These are phyloP conservation scores for Phaeomoniella chlamydospora DNA, from an alignment of 2,329 filamentous ascomycete genomes.

Conservation along the genomic window DNA sequence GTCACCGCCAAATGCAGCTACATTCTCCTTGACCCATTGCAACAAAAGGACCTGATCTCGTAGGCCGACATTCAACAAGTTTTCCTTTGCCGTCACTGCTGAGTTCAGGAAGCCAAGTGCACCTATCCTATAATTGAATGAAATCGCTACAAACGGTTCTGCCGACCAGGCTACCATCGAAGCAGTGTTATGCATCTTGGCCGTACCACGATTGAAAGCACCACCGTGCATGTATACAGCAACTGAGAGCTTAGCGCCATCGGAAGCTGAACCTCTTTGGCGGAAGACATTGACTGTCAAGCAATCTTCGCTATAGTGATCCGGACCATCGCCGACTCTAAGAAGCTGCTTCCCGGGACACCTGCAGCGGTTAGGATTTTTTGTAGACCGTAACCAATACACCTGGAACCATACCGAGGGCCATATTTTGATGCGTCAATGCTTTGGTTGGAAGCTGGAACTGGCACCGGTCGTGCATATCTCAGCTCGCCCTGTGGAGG, in stretches of 20 bases:
- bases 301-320: conserved; percentile 35
- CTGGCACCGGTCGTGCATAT: conserved; percentile 24
- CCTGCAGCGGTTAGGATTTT: background rate
- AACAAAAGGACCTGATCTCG: conserved; percentile 9
- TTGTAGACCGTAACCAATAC: background rate
- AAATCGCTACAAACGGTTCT: conserved; percentile 39
- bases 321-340: conserved; percentile 1
- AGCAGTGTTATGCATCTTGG: conserved; percentile 34
- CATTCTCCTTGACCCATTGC: conserved; percentile 10
- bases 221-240: conserved; percentile 49
- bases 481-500: conserved; percentile 31
- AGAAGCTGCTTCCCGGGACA: conserved; percentile 4
- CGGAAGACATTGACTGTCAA: conserved; percentile 48
- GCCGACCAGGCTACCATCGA: conserved; percentile 25
- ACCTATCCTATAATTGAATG: conserved; percentile 38
- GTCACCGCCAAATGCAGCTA: conserved; percentile 10
- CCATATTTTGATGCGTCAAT: conserved; percentile 24
- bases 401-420: conserved; percentile 1
- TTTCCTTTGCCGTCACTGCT: conserved; percentile 8
- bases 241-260: conserved; percentile 35
- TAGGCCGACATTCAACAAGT: conserved; percentile 42
- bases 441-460: conserved; percentile 11
- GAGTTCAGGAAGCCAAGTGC: conserved; percentile 39
- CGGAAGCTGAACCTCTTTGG: conserved; percentile 25
- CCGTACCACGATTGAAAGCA: conserved; percentile 36